phyloP scores from a whole-genome alignment of 2,329 filamentous ascomycete genomes.

The Penicillium sumatraense region DNA sequence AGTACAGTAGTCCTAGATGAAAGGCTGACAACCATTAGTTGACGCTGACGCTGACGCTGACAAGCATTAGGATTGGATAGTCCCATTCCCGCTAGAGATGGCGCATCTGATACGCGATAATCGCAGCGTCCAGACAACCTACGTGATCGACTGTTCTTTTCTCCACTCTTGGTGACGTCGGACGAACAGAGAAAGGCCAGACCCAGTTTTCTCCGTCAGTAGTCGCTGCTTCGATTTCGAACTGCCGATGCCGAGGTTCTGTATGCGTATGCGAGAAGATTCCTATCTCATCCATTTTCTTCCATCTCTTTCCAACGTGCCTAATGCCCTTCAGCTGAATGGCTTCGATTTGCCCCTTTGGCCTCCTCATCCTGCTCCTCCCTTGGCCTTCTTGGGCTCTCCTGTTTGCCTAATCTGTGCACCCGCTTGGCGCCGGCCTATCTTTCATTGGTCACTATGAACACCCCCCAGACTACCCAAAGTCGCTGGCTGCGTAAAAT shows the following conservation, averaged over 20 bases:
- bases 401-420: neutral
- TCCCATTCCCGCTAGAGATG: neutral
- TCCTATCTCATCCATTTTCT: neutral
- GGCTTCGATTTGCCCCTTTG: neutral
- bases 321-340: neutral
- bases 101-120: constrained; percentile 14
- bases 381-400: neutral
- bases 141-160: constrained; percentile 10
- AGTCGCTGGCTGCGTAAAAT: constrained; percentile 5
- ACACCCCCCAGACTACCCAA: neutral
- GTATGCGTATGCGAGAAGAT: constrained; percentile 14
- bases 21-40: neutral
- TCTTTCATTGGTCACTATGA: constrained; percentile 7
- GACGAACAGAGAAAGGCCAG: constrained; percentile 18
- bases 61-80: too few relatives aligned
- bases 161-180: constrained; percentile 26
- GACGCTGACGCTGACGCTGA: neutral
- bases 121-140: constrained; percentile 10
- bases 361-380: too few relatives aligned
- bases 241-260: too few relatives aligned
- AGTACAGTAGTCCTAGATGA: constrained; percentile 23
- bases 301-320: neutral
- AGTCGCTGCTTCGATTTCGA: neutral
- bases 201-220: constrained; percentile 28
- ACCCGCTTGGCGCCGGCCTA: neutral